Percentiles rank a stretch among this genome's conserved stretches.
Evolutionary conservation across 2,329 filamentous ascomycete species (phyloP).

Genomic region (Fusarium nisikadoi): DNA sequence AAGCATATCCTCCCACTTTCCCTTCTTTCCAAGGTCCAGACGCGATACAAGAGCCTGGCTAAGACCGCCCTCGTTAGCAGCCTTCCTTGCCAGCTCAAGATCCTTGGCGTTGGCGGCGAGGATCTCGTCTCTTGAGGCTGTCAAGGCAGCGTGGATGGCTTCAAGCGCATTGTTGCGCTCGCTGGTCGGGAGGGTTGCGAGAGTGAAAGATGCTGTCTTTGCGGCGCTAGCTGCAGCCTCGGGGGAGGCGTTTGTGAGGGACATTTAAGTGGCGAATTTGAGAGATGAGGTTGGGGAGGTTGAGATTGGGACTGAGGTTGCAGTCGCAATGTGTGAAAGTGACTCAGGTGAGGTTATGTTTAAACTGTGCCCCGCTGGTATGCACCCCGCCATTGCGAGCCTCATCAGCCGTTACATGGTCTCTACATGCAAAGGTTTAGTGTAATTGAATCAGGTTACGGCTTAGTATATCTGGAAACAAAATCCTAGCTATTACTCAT

Average conservation of each 20-base stretch:
- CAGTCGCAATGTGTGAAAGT: constrained; percentile 8
- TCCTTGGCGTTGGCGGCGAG: constrained; percentile 88
- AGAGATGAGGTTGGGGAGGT: constrained; percentile 5
- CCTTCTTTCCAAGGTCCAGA: constrained; percentile 84
- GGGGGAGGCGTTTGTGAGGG: constrained; percentile 86
- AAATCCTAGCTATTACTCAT: no score
- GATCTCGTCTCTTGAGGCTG: constrained; percentile 76
- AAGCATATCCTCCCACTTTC: constrained; percentile 98
- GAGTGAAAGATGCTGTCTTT: constrained; percentile 81
- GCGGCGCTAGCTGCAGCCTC: constrained; percentile 80
- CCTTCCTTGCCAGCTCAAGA: constrained; percentile 76
- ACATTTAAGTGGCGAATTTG: constrained; percentile 67
- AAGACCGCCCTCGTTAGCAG: constrained; percentile 78
- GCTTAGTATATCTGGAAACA: background rate
- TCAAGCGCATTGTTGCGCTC: constrained; percentile 88
- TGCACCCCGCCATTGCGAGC: constrained; percentile 40
- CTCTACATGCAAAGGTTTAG: background rate
- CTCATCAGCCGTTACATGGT: background rate
- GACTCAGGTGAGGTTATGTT: constrained; percentile 26
- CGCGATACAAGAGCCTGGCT: constrained; percentile 87
- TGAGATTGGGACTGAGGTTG: constrained; percentile 2
- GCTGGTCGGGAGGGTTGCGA: constrained; percentile 80
- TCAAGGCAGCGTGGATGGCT: constrained; percentile 82
- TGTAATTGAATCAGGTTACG: background rate
- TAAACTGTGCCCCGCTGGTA: constrained; percentile 33